Percentiles rank a stretch among this genome's conserved stretches.
Conservation (phyloP, 2,329 filamentous ascomycete genomes). For the Cytospora piceae region DNA sequence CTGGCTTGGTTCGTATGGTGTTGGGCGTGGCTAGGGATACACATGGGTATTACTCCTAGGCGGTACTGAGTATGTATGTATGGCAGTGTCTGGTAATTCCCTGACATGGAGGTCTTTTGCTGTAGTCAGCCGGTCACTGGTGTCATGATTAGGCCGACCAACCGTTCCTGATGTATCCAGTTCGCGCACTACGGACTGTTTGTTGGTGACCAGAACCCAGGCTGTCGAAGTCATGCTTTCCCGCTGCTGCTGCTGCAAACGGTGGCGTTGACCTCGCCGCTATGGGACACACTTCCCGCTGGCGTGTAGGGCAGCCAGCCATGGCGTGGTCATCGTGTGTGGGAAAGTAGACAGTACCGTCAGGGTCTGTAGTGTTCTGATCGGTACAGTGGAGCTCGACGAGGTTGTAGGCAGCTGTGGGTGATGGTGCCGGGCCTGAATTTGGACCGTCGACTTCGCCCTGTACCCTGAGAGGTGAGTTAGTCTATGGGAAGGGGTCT, state of each 20-base stretch:
- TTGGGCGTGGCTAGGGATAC: too few relatives aligned
- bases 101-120: too few relatives aligned
- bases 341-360: constrained; percentile 2
- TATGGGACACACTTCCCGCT: background rate
- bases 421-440: background rate
- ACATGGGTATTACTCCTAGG: too few relatives aligned
- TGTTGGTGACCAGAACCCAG: constrained; percentile 8
- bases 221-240: background rate
- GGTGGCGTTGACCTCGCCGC: constrained; percentile 12
- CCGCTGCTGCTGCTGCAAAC: background rate
- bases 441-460: background rate
- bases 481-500: too few relatives aligned
- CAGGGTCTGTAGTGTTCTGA: constrained; percentile 3
- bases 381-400: background rate
- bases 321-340: background rate
- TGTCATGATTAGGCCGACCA: too few relatives aligned
- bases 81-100: too few relatives aligned
- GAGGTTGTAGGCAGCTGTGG: too few relatives aligned
- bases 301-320: background rate
- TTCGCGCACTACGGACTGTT: background rate
- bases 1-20: background rate
- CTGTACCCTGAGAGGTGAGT: background rate
- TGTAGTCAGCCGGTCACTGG: too few relatives aligned
- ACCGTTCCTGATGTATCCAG: too few relatives aligned
- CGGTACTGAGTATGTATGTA: too few relatives aligned